Percentiles rank a stretch among this genome's conserved stretches.
These are phyloP conservation scores for Exutisphaerella laricina DNA, from an alignment of 2,329 filamentous ascomycete species.

Conservation along the genomic window DNA sequence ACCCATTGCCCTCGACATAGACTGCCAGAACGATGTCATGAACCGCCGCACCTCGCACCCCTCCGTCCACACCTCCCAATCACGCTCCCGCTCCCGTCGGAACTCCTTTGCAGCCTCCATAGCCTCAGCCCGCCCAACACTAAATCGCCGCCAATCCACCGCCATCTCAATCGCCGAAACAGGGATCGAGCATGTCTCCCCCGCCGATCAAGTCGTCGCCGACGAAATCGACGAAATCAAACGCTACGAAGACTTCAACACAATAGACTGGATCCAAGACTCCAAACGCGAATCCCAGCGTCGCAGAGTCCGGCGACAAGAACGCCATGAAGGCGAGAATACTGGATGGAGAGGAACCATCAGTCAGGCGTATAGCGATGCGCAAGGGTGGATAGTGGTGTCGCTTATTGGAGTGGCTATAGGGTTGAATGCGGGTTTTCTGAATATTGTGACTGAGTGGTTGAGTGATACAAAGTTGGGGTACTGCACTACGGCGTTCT, in stretches of 20 bases:
- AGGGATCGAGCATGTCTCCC: conserved; percentile 49
- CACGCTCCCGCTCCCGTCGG: conserved; percentile 18
- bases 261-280: conserved; percentile 99
- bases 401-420: conserved; percentile 90
- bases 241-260: conserved; percentile 96
- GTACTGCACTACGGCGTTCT: conserved; percentile 93
- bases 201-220: conserved; percentile 66
- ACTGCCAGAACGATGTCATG: conserved; percentile 38
- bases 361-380: conserved; percentile 86
- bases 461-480: conserved; percentile 91
- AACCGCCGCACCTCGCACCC: conserved; percentile 38
- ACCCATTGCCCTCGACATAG: not conserved
- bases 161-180: conserved; percentile 59
- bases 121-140: conserved; percentile 21
- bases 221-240: conserved; percentile 98
- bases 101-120: conserved; percentile 20
- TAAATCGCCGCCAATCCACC: conserved; percentile 63
- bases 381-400: conserved; percentile 96
- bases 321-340: conserved; percentile 66
- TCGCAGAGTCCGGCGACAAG: conserved; percentile 67
- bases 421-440: conserved; percentile 82
- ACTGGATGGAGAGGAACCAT: conserved; percentile 76
- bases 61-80: conserved; percentile 23
- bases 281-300: conserved; percentile 83
- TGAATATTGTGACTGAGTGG: conserved; percentile 98